Evolutionary conservation across 805 yeast genomes (phyloP), one percentile per base, ranked within the genome.

Genomic region (Citeromyces nyonsensis): DNA sequence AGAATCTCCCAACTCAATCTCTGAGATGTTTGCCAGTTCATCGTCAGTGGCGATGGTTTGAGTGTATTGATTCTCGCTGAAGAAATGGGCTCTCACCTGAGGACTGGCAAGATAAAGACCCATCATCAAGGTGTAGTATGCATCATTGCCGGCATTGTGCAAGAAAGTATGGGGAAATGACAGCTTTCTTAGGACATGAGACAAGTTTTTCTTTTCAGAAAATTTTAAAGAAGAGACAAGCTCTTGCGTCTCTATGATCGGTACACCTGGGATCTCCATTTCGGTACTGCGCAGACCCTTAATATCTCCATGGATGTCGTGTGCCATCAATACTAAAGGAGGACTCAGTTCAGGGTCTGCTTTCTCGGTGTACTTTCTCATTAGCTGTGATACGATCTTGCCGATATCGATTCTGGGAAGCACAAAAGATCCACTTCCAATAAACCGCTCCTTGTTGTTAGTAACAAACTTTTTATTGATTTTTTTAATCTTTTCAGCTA

Each of bases 141-240:
- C 44, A 30, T 51, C 56, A 30, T 51, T 51, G 24, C 39, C 55
- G 7, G 50, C 56, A 34, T 51, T 51, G 32, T 51, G 56, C 14
- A 49, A 35, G 27, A 38, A 51, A 2, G 51, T 40, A 38, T 43
- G 33, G 2, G 56, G 56, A 10, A 51, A 40, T 13, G 42, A 38
- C 9, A 51, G 36, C 29, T 43, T 47, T 14, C 49, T 47, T 22
- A 51, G 35, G 15, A 49, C 35, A 31, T 36, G 51, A n/a, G 40
- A 30, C 10, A 51, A 37, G 1, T 40, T 46, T 8, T 31, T 28
- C 22, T 35, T 35, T 6, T 24, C 28, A 4, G 38, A 29, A 2
- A 35, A 33, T 11, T 37, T 24, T 14, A 46, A 31, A 14, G 50
- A 44, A 11, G 35, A 29, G 57, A 57, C 48, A 15, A 51, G 32